phyloP scores from a whole-genome alignment of 306 rosid genomes.

The Acacia confusa region DNA sequence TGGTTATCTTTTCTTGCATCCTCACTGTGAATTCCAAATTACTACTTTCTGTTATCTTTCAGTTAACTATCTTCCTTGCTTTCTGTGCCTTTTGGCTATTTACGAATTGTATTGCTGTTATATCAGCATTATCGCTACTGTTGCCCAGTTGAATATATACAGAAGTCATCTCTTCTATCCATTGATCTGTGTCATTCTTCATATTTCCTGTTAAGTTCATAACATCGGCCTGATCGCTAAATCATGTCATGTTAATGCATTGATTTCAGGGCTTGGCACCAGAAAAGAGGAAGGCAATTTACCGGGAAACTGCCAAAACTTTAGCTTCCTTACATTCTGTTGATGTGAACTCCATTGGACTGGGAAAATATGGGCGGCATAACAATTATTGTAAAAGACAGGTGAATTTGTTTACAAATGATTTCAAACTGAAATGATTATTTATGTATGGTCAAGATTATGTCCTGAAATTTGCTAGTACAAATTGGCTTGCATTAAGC shows the following conservation, averaged over 20 bases:
- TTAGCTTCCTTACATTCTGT: conserved; percentile 79
- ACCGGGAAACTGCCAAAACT: conserved; percentile 59
- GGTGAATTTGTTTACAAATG: conserved; percentile 40
- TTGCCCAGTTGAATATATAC: too few species aligned
- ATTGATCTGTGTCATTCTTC: too few species aligned
- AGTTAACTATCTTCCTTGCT: too few species aligned
- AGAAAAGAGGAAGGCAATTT: conserved; percentile 63
- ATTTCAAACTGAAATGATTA: conserved; percentile 9
- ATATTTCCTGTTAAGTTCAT: too few species aligned
- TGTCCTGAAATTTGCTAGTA: background rate
- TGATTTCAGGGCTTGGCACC: conserved; percentile 66
- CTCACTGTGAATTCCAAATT: conserved; percentile 1
- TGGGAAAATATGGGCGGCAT: conserved; percentile 75
- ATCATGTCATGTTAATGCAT: conserved; percentile 17
- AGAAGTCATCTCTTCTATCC: too few species aligned
- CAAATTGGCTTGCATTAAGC: conserved; percentile 13
- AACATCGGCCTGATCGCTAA: conserved; percentile 32
- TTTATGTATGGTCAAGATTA: background rate
- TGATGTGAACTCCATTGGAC: conserved; percentile 73
- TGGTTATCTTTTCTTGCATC: background rate
- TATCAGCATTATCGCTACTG: too few species aligned
- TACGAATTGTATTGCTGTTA: too few species aligned
- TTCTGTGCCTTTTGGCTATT: too few species aligned
- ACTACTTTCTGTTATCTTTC: too few species aligned
- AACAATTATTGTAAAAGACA: conserved; percentile 84